These are phyloP conservation scores for Magnaporthiopsis incrustans DNA, from an alignment of 2,329 filamentous ascomycete genomes.

Conservation along the genomic window DNA sequence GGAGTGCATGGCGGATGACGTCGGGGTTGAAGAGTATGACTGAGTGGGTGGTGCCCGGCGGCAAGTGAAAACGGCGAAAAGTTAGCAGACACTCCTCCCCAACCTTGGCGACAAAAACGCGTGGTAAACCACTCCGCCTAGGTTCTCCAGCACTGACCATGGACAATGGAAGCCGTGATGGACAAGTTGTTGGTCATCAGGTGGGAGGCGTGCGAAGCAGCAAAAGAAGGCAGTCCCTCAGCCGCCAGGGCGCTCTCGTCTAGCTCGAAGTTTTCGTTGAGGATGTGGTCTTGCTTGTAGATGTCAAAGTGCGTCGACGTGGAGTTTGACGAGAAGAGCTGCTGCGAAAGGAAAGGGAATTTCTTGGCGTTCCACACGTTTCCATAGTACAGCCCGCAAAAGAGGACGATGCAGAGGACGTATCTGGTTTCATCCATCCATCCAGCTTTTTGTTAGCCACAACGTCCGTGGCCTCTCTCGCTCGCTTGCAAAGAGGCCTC, in stretches of 20 bases:
- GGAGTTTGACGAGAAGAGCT: slow-evolving; percentile 28
- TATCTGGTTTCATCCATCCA: slow-evolving; percentile 12
- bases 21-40: slow-evolving; percentile 5
- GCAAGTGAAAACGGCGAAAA: too few relatives aligned
- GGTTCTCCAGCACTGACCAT: slow-evolving; percentile 13
- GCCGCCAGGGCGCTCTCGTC: slow-evolving; percentile 23
- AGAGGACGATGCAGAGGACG: slow-evolving; percentile 26
- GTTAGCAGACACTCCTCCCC: neutral
- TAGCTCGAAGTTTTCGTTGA: slow-evolving; percentile 29
- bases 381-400: slow-evolving; percentile 30
- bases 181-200: slow-evolving; percentile 35
- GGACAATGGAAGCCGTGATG: slow-evolving; percentile 35
- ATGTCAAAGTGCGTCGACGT: slow-evolving; percentile 25
- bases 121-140: too few relatives aligned
- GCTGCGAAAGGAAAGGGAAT: slow-evolving; percentile 27
- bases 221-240: slow-evolving; percentile 32
- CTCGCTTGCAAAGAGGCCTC: neutral
- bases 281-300: slow-evolving; percentile 35
- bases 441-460: too few relatives aligned
- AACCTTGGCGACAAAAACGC: neutral
- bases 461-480: too few relatives aligned
- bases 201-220: slow-evolving; percentile 29
- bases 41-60: neutral
- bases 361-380: slow-evolving; percentile 28
- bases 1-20: neutral